Conservation (phyloP, 371 early-diverging fungal genomes). For the Vairimorpha ceranae region DNA sequence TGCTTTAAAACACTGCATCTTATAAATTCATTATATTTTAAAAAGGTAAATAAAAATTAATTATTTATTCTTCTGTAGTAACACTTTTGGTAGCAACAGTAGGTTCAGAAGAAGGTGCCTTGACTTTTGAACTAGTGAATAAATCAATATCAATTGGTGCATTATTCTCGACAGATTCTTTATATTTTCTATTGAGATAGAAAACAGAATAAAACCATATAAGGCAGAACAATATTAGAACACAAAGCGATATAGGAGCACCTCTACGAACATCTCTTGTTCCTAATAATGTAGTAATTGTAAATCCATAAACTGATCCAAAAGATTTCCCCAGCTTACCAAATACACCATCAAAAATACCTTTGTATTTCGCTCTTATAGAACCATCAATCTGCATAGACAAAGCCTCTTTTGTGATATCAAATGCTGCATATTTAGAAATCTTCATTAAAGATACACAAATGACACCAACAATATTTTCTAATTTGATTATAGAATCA, state of each 20-base stretch:
- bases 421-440: slow-evolving; percentile 62
- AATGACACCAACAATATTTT: slow-evolving; percentile 4
- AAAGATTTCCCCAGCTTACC: slow-evolving; percentile 62
- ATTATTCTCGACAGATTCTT: slow-evolving; percentile 25
- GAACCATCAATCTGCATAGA: slow-evolving; percentile 57
- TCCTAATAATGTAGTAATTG: slow-evolving; percentile 2
- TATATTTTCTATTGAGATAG: slow-evolving; percentile 37
- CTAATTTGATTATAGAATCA: not conserved
- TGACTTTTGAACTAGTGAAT: not conserved
- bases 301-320: slow-evolving; percentile 52
- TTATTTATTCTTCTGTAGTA: not conserved
- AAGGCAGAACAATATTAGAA: slow-evolving; percentile 6
- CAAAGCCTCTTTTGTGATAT: slow-evolving; percentile 62
- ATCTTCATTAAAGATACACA: slow-evolving; percentile 50
- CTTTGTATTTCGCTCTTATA: slow-evolving; percentile 54
- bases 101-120: not conserved
- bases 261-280: slow-evolving; percentile 13
- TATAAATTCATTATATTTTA: no score
- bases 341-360: slow-evolving; percentile 61
- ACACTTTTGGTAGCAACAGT: not conserved
- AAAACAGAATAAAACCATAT: slow-evolving; percentile 29
- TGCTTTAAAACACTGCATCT: no score
- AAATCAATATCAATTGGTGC: slow-evolving; percentile 28
- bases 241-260: slow-evolving; percentile 15
- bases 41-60: no score